These are phyloP conservation scores for Populus hybrid DNA, from an alignment of 441 rosid genomes.

Conservation along the genomic window DNA sequence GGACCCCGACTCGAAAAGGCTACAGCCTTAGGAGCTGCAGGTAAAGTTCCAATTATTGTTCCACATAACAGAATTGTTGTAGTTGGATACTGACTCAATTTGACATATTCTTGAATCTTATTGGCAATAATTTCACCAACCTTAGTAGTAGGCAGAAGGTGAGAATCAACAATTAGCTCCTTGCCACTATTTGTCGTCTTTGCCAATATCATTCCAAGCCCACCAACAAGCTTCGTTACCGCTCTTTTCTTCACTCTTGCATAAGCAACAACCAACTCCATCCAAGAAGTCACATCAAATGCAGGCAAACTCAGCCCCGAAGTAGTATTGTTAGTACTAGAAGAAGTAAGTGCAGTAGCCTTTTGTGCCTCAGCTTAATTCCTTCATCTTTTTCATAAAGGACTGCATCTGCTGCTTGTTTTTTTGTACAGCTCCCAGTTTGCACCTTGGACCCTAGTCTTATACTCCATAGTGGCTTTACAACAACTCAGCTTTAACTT, in stretches of 20 bases:
- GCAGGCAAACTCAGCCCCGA: too few relatives aligned
- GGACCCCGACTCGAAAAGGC: slow-evolving; percentile 92
- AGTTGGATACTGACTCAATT: slow-evolving; percentile 41
- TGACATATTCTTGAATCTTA: slow-evolving; percentile 21
- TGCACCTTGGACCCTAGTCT: too few relatives aligned
- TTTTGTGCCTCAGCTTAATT: too few relatives aligned
- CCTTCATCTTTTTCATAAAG: too few relatives aligned
- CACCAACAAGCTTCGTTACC: slow-evolving; percentile 73
- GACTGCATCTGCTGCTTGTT: too few relatives aligned
- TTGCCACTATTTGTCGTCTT: slow-evolving; percentile 67
- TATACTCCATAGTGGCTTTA: too few relatives aligned
- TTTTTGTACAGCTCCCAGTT: too few relatives aligned
- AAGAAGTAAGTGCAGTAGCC: too few relatives aligned
- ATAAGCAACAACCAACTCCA: slow-evolving; percentile 7
- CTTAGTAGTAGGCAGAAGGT: slow-evolving; percentile 46
- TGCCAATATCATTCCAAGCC: slow-evolving; percentile 73
- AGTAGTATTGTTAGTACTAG: too few relatives aligned
- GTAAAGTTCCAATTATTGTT: slow-evolving; percentile 51
- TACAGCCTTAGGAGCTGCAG: slow-evolving; percentile 70
- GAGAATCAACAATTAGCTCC: slow-evolving; percentile 82
- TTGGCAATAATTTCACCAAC: too few relatives aligned
- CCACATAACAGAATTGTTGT: slow-evolving; percentile 37
- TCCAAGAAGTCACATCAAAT: too few relatives aligned
- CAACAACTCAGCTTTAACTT: too few relatives aligned
- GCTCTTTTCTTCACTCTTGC: slow-evolving; percentile 80